Conservation (phyloP, 2,329 filamentous ascomycete species). For the Aspergillus ochraceus region DNA sequence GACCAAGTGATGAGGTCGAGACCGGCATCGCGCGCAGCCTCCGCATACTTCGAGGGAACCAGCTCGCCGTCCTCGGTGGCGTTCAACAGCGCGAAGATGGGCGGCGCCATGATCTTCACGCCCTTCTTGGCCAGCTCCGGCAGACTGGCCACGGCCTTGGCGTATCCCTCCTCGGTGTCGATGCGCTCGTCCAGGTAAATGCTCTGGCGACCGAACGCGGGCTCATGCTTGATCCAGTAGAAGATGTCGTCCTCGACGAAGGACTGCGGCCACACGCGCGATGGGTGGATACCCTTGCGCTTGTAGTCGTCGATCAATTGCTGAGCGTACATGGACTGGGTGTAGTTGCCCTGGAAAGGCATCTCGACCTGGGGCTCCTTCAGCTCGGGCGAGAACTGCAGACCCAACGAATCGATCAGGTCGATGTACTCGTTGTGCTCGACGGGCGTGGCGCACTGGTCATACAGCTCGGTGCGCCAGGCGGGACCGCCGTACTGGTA, state of each 20-base stretch:
- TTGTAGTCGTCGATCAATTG: conserved; percentile 24
- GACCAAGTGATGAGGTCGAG: conserved; percentile 21
- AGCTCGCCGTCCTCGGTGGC: conserved; percentile 16
- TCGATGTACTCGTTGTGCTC: conserved; percentile 20
- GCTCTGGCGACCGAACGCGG: conserved; percentile 18
- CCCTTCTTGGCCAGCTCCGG: conserved; percentile 12
- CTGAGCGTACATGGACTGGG: conserved; percentile 20
- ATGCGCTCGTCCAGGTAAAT: conserved; percentile 20
- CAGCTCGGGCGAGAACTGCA: conserved; percentile 21
- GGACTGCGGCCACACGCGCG: conserved; percentile 21
- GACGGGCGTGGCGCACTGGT: conserved; percentile 17
- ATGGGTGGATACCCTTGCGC: conserved; percentile 13
- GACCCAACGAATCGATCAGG: conserved; percentile 16
- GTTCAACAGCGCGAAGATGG: conserved; percentile 20
- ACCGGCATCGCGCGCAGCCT: conserved; percentile 16
- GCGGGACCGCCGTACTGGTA: conserved; percentile 19
- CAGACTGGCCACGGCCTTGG: conserved; percentile 12
- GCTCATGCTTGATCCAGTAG: conserved; percentile 20
- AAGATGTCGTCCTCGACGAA: conserved; percentile 20
- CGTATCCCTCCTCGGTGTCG: conserved; percentile 16
- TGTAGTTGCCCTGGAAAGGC: conserved; percentile 21
- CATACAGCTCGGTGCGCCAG: conserved; percentile 19
- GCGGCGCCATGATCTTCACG: conserved; percentile 18
- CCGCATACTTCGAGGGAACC: conserved; percentile 18
- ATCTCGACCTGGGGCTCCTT: conserved; percentile 17